Percentiles rank a stretch among this genome's conserved stretches.
Evolutionary conservation across 805 yeast genomes (phyloP).

Genomic region (Yarrowia sp.): DNA sequence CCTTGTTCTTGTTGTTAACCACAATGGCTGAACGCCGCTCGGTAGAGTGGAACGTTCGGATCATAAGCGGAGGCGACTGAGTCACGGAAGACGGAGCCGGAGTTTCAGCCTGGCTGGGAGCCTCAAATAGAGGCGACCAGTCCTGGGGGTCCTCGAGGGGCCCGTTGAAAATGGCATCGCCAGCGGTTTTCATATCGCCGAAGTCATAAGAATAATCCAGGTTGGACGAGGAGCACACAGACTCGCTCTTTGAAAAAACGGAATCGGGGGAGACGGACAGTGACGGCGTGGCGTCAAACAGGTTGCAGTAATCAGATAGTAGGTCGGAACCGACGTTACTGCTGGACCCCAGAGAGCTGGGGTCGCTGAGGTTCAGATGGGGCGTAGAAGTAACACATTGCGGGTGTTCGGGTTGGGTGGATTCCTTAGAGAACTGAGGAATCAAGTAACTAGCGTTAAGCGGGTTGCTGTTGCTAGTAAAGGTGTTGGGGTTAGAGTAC

Average conservation of each 20-base stretch:
- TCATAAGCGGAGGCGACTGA: slow-evolving; percentile 17
- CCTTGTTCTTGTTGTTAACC: slow-evolving; percentile 19
- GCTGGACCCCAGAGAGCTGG: neutral
- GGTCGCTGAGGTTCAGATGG: neutral
- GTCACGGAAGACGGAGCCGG: slow-evolving; percentile 4
- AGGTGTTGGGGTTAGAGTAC: slow-evolving; percentile 1
- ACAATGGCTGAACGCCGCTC: slow-evolving; percentile 31
- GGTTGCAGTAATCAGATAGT: slow-evolving; percentile 12
- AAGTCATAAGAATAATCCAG: slow-evolving; percentile 21
- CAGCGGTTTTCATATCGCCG: neutral
- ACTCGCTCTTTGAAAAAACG: slow-evolving; percentile 23
- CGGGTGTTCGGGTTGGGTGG: neutral
- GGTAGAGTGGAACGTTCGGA: slow-evolving; percentile 25
- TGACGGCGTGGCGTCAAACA: slow-evolving; percentile 19
- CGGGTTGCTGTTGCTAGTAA: slow-evolving; percentile 25
- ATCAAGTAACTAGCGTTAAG: slow-evolving; percentile 24
- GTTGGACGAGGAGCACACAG: slow-evolving; percentile 23
- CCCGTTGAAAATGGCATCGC: slow-evolving; percentile 20
- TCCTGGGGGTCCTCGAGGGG: slow-evolving; percentile 28
- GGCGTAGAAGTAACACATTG: slow-evolving; percentile 19
- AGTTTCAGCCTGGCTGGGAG: slow-evolving; percentile 10
- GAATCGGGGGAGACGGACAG: slow-evolving; percentile 23
- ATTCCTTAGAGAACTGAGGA: slow-evolving; percentile 16
- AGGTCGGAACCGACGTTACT: neutral
- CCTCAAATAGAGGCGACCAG: slow-evolving; percentile 30